These are phyloP conservation scores for Pythium volutum DNA, from an alignment of 352 stramenopile genomes.

Conservation along the genomic window DNA sequence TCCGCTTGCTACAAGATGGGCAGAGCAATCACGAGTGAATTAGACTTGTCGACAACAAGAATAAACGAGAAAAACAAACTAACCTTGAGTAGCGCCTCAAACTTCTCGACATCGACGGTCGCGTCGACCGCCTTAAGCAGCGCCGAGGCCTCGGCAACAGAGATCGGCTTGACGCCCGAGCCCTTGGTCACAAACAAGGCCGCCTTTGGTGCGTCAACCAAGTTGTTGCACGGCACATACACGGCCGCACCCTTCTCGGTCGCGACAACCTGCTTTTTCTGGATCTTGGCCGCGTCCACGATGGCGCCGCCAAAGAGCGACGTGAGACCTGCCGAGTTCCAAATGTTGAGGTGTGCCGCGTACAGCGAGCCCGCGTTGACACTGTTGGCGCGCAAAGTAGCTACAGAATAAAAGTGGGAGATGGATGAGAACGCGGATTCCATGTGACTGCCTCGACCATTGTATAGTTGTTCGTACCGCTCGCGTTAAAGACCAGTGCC, in stretches of 20 bases:
- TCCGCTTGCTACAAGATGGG: conserved; percentile 30
- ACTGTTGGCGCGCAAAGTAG: conserved; percentile 46
- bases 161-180: conserved; percentile 62
- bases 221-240: conserved; percentile 75
- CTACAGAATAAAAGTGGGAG: conserved; percentile 13
- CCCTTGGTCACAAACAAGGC: conserved; percentile 66
- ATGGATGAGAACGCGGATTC: neutral
- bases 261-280: conserved; percentile 57
- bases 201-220: conserved; percentile 59
- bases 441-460: neutral
- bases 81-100: conserved; percentile 57
- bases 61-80: neutral
- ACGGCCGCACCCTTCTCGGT: conserved; percentile 49
- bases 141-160: conserved; percentile 37
- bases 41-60: neutral
- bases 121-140: conserved; percentile 53
- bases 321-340: conserved; percentile 60
- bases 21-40: neutral
- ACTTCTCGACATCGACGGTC: conserved; percentile 51
- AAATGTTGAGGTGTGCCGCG: conserved; percentile 67
- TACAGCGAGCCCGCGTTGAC: conserved; percentile 66
- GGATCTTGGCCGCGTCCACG: conserved; percentile 45
- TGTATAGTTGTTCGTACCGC: conserved; percentile 20
- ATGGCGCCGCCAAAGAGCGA: conserved; percentile 71
- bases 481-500: conserved; percentile 69